phyloP scores from a whole-genome alignment of 2,329 filamentous ascomycete genomes.

The Hypomyces perniciosus region DNA sequence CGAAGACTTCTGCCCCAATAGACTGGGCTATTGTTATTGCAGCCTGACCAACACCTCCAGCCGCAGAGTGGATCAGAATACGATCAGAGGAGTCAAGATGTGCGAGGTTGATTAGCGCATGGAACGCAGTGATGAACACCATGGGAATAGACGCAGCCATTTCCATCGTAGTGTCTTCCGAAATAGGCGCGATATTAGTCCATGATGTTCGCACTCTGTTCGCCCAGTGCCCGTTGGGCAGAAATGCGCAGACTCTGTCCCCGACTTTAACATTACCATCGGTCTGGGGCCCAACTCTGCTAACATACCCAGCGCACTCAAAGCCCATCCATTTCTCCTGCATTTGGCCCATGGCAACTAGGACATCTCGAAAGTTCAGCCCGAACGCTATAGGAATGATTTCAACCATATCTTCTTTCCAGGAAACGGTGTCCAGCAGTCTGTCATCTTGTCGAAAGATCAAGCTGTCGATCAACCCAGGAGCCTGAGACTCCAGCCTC shows the following conservation, averaged over 20 bases:
- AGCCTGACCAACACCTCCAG: not conserved
- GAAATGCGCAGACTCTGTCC: not conserved
- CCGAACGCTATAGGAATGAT: not conserved
- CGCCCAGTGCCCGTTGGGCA: not conserved
- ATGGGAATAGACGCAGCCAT: conserved; percentile 27
- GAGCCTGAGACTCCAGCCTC: not conserved
- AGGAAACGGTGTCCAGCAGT: not conserved
- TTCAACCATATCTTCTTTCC: conserved; percentile 2
- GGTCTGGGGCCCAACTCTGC: not conserved
- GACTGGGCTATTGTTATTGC: not conserved
- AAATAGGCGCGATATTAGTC: conserved; percentile 19
- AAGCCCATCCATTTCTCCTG: not conserved
- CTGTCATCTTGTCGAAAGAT: not conserved
- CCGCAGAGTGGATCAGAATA: not conserved
- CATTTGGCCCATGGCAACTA: conserved; percentile 7
- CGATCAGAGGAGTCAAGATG: not conserved
- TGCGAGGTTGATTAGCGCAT: conserved; percentile 17
- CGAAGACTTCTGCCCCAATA: not conserved
- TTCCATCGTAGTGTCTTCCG: conserved; percentile 25
- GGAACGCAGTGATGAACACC: conserved; percentile 25
- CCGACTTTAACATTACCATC: not conserved
- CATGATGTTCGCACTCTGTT: not conserved
- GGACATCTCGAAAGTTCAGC: conserved; percentile 7
- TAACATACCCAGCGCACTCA: conserved; percentile 4
- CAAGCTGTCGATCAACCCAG: conserved; percentile 3